Conservation (phyloP, 345 rosid species). For the Populus pruinosa region DNA sequence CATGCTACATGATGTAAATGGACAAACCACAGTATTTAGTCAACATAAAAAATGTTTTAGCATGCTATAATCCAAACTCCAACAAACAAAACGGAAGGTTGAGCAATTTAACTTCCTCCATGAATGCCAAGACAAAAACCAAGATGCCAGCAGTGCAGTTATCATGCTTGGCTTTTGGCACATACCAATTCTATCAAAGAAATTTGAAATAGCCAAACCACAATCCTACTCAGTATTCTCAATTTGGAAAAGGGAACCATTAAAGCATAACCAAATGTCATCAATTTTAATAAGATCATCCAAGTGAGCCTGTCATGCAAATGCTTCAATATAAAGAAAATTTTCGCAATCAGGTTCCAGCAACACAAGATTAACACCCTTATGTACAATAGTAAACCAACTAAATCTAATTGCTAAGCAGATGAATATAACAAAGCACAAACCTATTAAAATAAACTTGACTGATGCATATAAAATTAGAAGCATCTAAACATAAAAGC, state of each 20-base stretch:
- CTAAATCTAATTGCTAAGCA: background rate
- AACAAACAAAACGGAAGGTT: background rate
- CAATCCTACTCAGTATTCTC: background rate
- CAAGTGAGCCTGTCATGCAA: background rate
- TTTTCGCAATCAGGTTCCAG: background rate
- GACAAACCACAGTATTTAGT: background rate
- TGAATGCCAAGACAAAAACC: background rate
- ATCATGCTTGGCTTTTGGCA: background rate
- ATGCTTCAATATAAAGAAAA: background rate
- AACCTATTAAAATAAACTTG: background rate
- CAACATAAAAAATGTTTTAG: background rate
- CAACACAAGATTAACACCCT: background rate
- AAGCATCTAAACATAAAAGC: constrained; percentile 6
- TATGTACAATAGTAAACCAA: background rate
- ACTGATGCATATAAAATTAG: background rate
- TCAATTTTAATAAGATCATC: background rate
- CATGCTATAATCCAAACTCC: background rate
- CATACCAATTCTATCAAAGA: background rate
- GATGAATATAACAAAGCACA: background rate
- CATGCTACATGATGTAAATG: background rate
- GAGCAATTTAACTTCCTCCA: background rate
- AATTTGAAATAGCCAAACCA: background rate
- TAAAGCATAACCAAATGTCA: background rate
- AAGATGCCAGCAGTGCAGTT: background rate
- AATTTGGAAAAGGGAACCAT: background rate